Conservation (phyloP, 2,329 filamentous ascomycete species). For the Cladophialophora immunda region DNA sequence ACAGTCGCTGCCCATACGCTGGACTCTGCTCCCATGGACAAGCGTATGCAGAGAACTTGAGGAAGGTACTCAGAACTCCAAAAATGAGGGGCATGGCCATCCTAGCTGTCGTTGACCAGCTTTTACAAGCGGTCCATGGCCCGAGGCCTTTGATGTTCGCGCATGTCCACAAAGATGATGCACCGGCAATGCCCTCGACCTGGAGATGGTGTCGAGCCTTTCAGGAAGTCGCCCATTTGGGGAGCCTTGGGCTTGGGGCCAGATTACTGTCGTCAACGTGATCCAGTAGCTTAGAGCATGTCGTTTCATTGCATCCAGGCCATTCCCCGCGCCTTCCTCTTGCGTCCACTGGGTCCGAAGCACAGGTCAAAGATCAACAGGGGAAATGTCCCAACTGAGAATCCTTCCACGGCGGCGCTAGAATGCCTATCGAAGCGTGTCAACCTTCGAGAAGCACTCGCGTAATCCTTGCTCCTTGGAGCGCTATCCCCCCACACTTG, state of each 20-base stretch:
- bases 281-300: neutral
- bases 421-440: constrained; percentile 26
- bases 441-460: constrained; percentile 14
- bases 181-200: neutral
- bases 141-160: neutral
- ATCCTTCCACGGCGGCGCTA: constrained; percentile 14
- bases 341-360: neutral
- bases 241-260: neutral
- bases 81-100: neutral
- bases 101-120: neutral
- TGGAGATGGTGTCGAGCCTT: neutral
- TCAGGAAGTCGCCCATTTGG: constrained; percentile 1
- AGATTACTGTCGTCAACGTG: constrained; percentile 1
- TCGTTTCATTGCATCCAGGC: neutral
- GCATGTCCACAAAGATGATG: neutral
- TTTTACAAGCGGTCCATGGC: neutral
- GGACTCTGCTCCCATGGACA: neutral
- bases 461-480: constrained; percentile 18
- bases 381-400: constrained; percentile 21
- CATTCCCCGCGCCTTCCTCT: neutral
- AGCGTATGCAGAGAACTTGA: neutral
- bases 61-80: neutral
- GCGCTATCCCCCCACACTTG: neutral
- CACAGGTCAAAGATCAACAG: constrained; percentile 19
- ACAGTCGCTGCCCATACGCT: neutral